Evolutionary conservation across 1,284 basidiomycete genomes (phyloP).

Genomic region (Xerocomus tenax): DNA sequence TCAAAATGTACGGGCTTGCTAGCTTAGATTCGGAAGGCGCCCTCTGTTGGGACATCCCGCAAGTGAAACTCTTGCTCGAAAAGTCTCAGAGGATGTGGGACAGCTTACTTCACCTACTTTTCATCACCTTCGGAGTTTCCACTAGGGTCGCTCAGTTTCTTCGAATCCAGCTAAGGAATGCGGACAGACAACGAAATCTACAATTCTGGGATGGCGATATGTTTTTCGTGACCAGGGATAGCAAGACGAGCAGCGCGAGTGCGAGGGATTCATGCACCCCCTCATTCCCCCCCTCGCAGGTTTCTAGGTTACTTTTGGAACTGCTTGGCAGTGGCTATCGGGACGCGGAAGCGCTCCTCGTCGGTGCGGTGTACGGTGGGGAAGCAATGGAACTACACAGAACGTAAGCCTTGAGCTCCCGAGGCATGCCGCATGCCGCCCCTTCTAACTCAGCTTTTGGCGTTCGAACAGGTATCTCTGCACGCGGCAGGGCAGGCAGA

Average conservation of each 20-base stretch:
- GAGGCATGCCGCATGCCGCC: too few relatives aligned
- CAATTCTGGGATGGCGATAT: not conserved
- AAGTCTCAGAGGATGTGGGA: not conserved
- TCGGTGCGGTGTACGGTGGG: not conserved
- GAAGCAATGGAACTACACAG: not conserved
- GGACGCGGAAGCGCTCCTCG: slow-evolving; percentile 8
- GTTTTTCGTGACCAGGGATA: not conserved
- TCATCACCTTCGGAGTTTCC: not conserved
- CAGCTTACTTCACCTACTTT: not conserved
- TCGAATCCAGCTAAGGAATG: not conserved
- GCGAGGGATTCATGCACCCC: slow-evolving; percentile 7
- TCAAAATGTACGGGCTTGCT: not conserved
- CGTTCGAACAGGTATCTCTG: slow-evolving; percentile 15
- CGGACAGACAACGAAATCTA: not conserved
- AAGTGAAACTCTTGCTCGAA: not conserved
- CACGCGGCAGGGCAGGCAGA: not conserved
- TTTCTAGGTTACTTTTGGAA: not conserved
- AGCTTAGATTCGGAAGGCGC: not conserved
- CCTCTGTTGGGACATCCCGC: not conserved
- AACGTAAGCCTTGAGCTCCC: too few relatives aligned
- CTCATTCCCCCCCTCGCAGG: not conserved
- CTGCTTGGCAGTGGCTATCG: slow-evolving; percentile 3
- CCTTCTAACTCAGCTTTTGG: too few relatives aligned
- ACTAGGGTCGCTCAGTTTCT: not conserved
- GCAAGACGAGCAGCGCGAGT: not conserved